Conservation (phyloP, 192 early-diverging fungal genomes). For the Gryganskiella cystojenkinii region DNA sequence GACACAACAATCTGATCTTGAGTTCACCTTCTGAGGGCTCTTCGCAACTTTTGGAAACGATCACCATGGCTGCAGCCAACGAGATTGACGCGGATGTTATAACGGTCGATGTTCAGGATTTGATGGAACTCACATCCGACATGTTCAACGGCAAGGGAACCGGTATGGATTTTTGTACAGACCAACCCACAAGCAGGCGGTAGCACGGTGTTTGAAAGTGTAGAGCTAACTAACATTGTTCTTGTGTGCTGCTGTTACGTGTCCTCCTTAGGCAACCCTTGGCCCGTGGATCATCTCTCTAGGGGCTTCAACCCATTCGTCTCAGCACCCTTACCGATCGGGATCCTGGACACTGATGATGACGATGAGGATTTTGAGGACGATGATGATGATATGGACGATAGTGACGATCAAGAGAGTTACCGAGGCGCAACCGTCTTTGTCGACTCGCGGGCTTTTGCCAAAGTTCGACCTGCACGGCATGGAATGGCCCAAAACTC, state of each 20-base stretch:
- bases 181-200: no score
- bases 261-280: constrained; percentile 44
- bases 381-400: constrained; percentile 51
- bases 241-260: no score
- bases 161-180: constrained; percentile 16
- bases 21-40: constrained; percentile 56
- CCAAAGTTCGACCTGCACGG: constrained; percentile 18
- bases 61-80: constrained; percentile 57
- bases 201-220: no score
- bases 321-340: constrained; percentile 25
- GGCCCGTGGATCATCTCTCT: constrained; percentile 38
- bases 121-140: constrained; percentile 62
- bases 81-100: constrained; percentile 67
- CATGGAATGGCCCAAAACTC: constrained; percentile 13
- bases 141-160: constrained; percentile 46
- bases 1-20: constrained; percentile 53
- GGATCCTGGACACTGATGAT: constrained; percentile 16
- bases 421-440: constrained; percentile 12
- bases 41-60: constrained; percentile 51
- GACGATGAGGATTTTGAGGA: constrained; percentile 23
- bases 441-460: constrained; percentile 31
- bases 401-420: constrained; percentile 54
- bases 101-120: constrained; percentile 67
- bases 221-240: no score
- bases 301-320: constrained; percentile 49